Evolutionary conservation across 1,284 basidiomycete genomes (phyloP).

Genomic region (Cutaneotrichosporon arboriforme): DNA sequence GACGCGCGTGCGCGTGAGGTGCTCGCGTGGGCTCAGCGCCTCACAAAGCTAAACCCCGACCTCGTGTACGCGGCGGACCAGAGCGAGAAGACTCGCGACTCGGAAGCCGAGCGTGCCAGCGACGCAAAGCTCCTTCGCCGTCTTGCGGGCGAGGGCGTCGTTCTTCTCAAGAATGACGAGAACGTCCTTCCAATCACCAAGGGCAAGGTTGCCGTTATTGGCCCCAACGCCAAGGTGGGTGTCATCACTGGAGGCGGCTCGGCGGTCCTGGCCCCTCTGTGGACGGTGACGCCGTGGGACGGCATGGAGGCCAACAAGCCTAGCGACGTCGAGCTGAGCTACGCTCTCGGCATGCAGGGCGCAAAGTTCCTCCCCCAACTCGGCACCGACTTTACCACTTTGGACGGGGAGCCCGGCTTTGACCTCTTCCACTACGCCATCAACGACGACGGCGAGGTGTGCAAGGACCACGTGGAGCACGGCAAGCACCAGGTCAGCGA

Average conservation of each 20-base stretch:
- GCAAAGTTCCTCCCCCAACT: constrained; percentile 24
- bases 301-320: constrained; percentile 52
- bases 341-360: constrained; percentile 44
- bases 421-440: constrained; percentile 23
- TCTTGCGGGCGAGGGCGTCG: constrained; percentile 54
- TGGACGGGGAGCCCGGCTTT: constrained; percentile 25
- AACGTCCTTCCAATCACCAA: constrained; percentile 22
- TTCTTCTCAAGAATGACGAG: constrained; percentile 52
- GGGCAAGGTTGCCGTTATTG: constrained; percentile 54
- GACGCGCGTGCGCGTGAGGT: constrained; percentile 38
- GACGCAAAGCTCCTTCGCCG: constrained; percentile 27
- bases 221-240: constrained; percentile 55
- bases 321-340: constrained; percentile 42
- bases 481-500: constrained; percentile 9
- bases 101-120: constrained; percentile 11
- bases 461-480: constrained; percentile 2
- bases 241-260: constrained; percentile 56
- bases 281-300: constrained; percentile 53
- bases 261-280: constrained; percentile 49
- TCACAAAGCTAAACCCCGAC: constrained; percentile 23
- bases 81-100: constrained; percentile 25
- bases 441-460: constrained; percentile 12
- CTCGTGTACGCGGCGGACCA: constrained; percentile 22
- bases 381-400: constrained; percentile 21
- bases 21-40: constrained; percentile 32